These are phyloP conservation scores for Blastobotrys americana DNA, from an alignment of 805 yeast species.

Conservation along the genomic window DNA sequence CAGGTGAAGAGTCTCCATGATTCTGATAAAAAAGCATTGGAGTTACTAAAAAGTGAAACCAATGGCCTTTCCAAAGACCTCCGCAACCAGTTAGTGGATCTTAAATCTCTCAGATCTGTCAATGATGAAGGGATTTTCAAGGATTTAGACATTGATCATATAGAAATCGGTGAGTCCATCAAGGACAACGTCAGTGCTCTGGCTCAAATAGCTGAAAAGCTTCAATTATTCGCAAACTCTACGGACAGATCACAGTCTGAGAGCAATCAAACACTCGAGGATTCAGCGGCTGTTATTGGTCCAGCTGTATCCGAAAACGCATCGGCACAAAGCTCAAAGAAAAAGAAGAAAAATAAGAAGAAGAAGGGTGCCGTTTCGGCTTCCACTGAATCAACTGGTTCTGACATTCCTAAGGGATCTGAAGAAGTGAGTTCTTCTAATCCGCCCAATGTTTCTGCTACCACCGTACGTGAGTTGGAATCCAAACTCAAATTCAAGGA, in stretches of 20 bases:
- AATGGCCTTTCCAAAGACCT: too few relatives aligned
- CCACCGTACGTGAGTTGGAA: too few relatives aligned
- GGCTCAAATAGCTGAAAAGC: conserved; percentile 1
- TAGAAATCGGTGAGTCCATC: background rate
- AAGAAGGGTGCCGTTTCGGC: conserved; percentile 10
- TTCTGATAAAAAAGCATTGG: too few relatives aligned
- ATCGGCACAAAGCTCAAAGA: conserved; percentile 5
- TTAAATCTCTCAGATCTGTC: too few relatives aligned
- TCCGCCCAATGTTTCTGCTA: too few relatives aligned
- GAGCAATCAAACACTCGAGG: conserved; percentile 3
- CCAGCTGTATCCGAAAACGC: conserved; percentile 4
- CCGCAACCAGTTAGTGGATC: too few relatives aligned
- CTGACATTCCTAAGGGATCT: background rate
- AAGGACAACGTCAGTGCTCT: conserved; percentile 1
- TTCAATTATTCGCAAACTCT: background rate
- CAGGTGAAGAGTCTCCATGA: too few relatives aligned
- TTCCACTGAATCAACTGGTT: background rate
- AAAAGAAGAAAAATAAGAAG: conserved; percentile 17
- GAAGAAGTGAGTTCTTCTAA: too few relatives aligned
- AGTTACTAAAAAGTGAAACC: too few relatives aligned
- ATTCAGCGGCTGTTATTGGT: conserved; percentile 4
- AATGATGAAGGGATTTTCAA: too few relatives aligned
- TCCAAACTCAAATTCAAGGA: conserved; percentile 7
- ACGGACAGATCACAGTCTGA: background rate
- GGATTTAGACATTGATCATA: background rate